Evolutionary conservation across 495 filamentous ascomycete genomes (phyloP).

Genomic region (Filosporella fistucella): DNA sequence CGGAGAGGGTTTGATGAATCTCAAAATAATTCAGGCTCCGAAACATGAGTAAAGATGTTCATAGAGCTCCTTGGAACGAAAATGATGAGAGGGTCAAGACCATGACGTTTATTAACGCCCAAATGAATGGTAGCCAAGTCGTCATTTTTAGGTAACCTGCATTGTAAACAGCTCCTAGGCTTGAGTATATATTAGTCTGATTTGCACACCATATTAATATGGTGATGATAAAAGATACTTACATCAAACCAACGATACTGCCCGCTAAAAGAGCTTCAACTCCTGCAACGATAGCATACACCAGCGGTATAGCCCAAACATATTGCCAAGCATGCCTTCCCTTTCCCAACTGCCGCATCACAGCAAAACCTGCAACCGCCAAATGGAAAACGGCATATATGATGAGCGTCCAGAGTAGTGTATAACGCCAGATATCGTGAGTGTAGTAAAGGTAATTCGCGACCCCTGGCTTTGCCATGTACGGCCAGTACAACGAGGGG

Average conservation of each 20-base stretch:
- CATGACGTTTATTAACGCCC: slow-evolving; percentile 86
- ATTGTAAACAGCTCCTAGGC: slow-evolving; percentile 82
- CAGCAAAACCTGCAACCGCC: slow-evolving; percentile 64
- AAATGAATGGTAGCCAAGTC: slow-evolving; percentile 94
- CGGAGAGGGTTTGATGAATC: too few relatives aligned
- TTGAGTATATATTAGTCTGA: slow-evolving; percentile 27
- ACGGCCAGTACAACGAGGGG: slow-evolving; percentile 83
- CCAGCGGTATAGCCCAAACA: slow-evolving; percentile 69
- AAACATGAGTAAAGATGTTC: too few relatives aligned
- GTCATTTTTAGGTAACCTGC: slow-evolving; percentile 90
- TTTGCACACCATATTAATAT: neutral
- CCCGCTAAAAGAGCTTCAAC: slow-evolving; percentile 82
- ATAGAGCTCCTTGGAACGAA: slow-evolving; percentile 91
- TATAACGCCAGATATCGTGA: slow-evolving; percentile 86
- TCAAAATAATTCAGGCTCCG: too few relatives aligned
- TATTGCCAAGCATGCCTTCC: slow-evolving; percentile 59
- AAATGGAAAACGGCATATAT: slow-evolving; percentile 64
- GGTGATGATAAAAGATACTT: slow-evolving; percentile 31
- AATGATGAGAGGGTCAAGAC: slow-evolving; percentile 92
- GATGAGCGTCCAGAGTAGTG: slow-evolving; percentile 82
- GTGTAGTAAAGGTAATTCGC: slow-evolving; percentile 72
- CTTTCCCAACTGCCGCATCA: slow-evolving; percentile 62
- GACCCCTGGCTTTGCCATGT: slow-evolving; percentile 41
- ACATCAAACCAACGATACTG: slow-evolving; percentile 87
- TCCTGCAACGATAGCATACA: slow-evolving; percentile 71